Evolutionary conservation across 2,329 filamentous ascomycete species (phyloP).

Genomic region (Chaetomiaceae sp.): DNA sequence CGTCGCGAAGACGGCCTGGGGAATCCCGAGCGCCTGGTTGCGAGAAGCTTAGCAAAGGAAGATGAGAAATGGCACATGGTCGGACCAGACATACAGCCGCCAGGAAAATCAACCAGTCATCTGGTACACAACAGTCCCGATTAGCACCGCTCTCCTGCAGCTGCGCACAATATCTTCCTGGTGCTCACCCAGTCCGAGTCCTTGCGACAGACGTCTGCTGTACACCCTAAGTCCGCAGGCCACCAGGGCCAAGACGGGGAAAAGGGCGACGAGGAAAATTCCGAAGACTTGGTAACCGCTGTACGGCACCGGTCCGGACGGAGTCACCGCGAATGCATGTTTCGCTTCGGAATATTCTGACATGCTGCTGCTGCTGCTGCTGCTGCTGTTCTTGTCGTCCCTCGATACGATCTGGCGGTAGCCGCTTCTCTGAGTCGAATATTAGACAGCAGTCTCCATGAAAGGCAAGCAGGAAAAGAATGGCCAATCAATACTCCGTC

Average conservation of each 20-base stretch:
- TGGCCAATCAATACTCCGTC: not conserved
- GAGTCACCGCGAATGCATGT: slow-evolving; percentile 11
- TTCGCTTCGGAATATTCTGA: not conserved
- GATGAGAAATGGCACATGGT: no score
- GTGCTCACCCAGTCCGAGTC: slow-evolving; percentile 16
- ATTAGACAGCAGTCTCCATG: not conserved
- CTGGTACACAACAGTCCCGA: no score
- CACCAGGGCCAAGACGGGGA: not conserved
- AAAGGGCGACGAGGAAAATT: slow-evolving; percentile 14
- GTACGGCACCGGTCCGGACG: slow-evolving; percentile 16
- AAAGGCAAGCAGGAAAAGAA: not conserved
- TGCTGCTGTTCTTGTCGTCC: no score
- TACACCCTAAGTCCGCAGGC: slow-evolving; percentile 1
- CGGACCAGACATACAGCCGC: slow-evolving; percentile 18
- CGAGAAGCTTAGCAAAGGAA: not conserved
- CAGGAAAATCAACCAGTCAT: slow-evolving; percentile 21
- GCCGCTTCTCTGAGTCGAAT: not conserved
- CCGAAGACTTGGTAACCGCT: slow-evolving; percentile 18
- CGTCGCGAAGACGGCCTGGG: not conserved
- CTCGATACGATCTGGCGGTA: not conserved
- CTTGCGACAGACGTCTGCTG: slow-evolving; percentile 13
- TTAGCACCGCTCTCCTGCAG: no score
- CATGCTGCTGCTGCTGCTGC: no score
- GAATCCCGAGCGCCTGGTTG: slow-evolving; percentile 7
- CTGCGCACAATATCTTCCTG: no score